phyloP scores from a whole-genome alignment of 805 yeast species.

The Suhomyces pyralidae region DNA sequence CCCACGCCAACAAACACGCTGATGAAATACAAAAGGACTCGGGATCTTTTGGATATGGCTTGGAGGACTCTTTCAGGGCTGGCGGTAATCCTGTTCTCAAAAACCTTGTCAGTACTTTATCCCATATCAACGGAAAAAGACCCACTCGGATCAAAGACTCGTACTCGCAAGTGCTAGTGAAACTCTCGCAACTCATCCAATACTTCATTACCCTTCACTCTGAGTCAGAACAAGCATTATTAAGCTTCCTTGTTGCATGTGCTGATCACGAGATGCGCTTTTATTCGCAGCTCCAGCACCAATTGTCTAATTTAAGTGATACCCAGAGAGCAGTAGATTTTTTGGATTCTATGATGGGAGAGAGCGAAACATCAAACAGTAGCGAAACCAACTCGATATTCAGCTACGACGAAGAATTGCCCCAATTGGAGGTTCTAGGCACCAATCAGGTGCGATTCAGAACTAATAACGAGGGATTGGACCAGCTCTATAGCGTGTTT shows the following conservation, averaged over 20 bases:
- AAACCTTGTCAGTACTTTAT: conserved; percentile 2
- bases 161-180: conserved; percentile 14
- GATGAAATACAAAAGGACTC: background rate
- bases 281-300: conserved; percentile 14
- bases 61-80: too few relatives aligned
- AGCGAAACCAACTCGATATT: conserved; percentile 16
- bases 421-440: background rate
- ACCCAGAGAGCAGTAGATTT: conserved; percentile 19
- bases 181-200: conserved; percentile 15
- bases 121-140: conserved; percentile 6
- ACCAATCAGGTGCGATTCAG: background rate
- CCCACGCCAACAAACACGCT: background rate
- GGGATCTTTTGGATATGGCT: background rate
- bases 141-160: conserved; percentile 16
- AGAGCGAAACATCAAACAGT: background rate
- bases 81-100: background rate
- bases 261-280: conserved; percentile 15
- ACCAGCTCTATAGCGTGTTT: conserved; percentile 19
- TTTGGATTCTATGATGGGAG: conserved; percentile 18
- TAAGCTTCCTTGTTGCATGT: conserved; percentile 17
- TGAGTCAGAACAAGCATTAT: conserved; percentile 16
- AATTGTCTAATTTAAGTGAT: conserved; percentile 15
- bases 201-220: conserved; percentile 14
- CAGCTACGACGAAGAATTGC: conserved; percentile 13
- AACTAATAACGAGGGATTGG: conserved; percentile 15